Base-by-base conservation (phyloP, 1,284 basidiomycete genomes). In the Hemileccinum hortonii region DNA sequence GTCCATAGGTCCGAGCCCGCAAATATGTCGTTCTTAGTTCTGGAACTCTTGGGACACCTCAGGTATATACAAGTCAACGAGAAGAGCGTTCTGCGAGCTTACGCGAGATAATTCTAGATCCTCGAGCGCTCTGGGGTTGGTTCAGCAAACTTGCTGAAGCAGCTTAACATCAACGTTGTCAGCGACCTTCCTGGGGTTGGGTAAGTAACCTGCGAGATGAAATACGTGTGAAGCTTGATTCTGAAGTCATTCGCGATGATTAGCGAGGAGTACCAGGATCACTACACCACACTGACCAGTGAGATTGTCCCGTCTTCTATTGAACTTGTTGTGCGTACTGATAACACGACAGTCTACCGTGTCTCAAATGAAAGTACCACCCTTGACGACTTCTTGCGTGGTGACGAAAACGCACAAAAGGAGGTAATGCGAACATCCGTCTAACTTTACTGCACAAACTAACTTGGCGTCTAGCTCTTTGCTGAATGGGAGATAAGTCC, bases 111-210 rank as follows among this genome's bases (percentile, higher is more conserved):
- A 18, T 41, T 19, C 36, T 47, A 84, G 73, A 87, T 87, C 58
- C 73, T 87, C 48, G 85, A 87, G 68, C 81, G 85, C 56, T 86
- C 84, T 47, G 84, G 85, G 64, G 82, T 87, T 36, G 85, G 85
- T 44, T 74, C 74, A 53, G 75, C 76, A 16, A 73, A 75, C 44
- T 63, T 82, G 36, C 69, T 87, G 55, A 77, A 79, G 67, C 75
- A 82, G 61, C 62, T 82, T 38, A 78, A 79, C 56, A 73, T 84
- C 64, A 80, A 82, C 63, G 75, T 82, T 50, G 81, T 86, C 55
- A 83, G 81, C 59, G 84, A 88, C 60, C 75, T 87, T 52, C 83
- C 85, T 16, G 84, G 86, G 45, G 86, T 87, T 51, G 84, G 83
- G 81, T 82, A 65, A 36, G 81, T 69, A 15, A 32, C 29, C 18